Base-by-base conservation (phyloP, 768 basidiomycete genomes). In the Phanerochaete sordida region DNA sequence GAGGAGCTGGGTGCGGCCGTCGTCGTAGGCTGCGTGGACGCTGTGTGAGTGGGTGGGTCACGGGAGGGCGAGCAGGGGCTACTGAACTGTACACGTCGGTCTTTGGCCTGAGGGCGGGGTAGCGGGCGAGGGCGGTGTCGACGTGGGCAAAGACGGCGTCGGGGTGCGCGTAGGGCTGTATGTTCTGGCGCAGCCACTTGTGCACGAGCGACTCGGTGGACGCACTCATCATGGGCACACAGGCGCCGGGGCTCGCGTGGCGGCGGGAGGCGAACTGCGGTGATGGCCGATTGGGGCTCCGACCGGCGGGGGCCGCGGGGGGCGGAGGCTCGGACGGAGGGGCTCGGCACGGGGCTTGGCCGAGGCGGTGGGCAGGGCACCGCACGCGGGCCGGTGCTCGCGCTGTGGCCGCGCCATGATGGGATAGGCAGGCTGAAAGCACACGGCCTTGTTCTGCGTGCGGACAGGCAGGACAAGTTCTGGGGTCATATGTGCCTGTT, bases 1-100 rank as follows among this genome's bases (percentile, higher is more conserved):
- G 27, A 99, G 82, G 19, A 98, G 81, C 68, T 95, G 93, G 0
- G 93, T 88, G 37, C 96, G 86, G 49, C 97, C 97, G 64, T 97
- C 93, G 73, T 99, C 94, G 75, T 91, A 95, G 0, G 91, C 93
- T 97, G 70, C 13, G 58, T 52, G 66, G 37, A 57, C n/a, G n/a
- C 49, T 56, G 63, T 50, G 61, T 58, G 66, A 61, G 67, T 54
- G 53, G 31, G 13, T 57, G 52, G 51, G 63, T 54, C 48, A n/a
- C n/a, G 62, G 49, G 60, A 47, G 52, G 60, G 39, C 61, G 55
- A 35, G 21, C 50, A 35, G 35, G 54, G 31, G 43, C 13, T 50
- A 76, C 74, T 71, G 69, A 69, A 80, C 81, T 92, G 82, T 93
- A 93, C 13, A 90, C 81, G 65, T 92, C 93, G 1, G 89, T 86